Conservation (phyloP, 257 asterid genomes). For the Nicotiana knightiana region DNA sequence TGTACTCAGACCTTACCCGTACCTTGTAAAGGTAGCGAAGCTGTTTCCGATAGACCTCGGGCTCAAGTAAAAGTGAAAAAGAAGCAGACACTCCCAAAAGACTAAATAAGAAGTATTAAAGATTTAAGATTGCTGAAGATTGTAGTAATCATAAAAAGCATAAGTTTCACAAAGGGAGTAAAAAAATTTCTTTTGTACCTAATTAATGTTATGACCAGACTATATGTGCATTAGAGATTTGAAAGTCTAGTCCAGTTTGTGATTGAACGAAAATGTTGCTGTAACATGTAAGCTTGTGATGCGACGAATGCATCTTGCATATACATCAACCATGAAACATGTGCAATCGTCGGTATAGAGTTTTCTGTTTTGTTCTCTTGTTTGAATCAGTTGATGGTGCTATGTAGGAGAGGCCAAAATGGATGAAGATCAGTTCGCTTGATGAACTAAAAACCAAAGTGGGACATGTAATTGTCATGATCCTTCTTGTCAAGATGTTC, state of each 20-base stretch:
- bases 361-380: not conserved
- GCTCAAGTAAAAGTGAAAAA: too few relatives aligned
- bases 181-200: not conserved
- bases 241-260: not conserved
- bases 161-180: not conserved
- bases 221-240: not conserved
- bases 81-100: too few relatives aligned
- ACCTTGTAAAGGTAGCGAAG: too few relatives aligned
- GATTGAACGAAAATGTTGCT: not conserved
- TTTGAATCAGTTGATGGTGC: not conserved
- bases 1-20: too few relatives aligned
- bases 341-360: not conserved
- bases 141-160: not conserved
- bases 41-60: too few relatives aligned
- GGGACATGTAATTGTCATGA: slow-evolving; percentile 95
- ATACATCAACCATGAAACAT: not conserved
- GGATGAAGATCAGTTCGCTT: slow-evolving; percentile 93
- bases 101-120: not conserved
- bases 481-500: slow-evolving; percentile 93
- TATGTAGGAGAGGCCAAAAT: slow-evolving; percentile 86
- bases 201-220: not conserved
- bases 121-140: not conserved
- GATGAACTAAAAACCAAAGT: slow-evolving; percentile 93
- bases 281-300: not conserved
- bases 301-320: not conserved